Percentiles rank a stretch among this genome's conserved stretches.
Conservation (phyloP, 2,329 filamentous ascomycete species). For the Arthroderma sp. region DNA sequence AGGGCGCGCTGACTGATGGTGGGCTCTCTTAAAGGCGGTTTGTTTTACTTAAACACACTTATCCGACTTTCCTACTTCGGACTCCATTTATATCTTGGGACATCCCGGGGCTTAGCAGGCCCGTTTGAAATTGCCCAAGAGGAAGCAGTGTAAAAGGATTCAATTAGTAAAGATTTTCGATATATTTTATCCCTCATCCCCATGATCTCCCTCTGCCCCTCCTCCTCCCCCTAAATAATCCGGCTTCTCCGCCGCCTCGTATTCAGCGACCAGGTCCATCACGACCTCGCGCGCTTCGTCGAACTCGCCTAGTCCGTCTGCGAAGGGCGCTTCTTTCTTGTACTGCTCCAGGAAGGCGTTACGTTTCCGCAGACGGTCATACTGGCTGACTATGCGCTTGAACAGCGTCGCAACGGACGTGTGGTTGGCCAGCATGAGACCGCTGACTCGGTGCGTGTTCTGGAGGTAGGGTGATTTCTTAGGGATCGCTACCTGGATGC, state of each 20-base stretch:
- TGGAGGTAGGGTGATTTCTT: slow-evolving; percentile 94
- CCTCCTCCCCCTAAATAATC: slow-evolving; percentile 60
- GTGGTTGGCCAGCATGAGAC: slow-evolving; percentile 95
- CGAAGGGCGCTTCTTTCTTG: slow-evolving; percentile 88
- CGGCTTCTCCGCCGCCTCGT: slow-evolving; percentile 84
- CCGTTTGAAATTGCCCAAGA: not conserved
- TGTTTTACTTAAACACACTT: not conserved
- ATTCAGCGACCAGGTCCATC: slow-evolving; percentile 80
- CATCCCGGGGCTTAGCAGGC: not conserved
- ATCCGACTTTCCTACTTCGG: not conserved
- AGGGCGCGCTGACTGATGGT: slow-evolving; percentile 1
- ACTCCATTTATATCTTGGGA: no score
- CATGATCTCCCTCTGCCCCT: slow-evolving; percentile 9
- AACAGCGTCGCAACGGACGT: slow-evolving; percentile 95
- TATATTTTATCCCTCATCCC: slow-evolving; percentile 10
- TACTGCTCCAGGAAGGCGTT: slow-evolving; percentile 96
- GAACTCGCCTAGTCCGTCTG: slow-evolving; percentile 84
- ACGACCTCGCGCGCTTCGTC: slow-evolving; percentile 91
- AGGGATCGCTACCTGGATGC: slow-evolving; percentile 91
- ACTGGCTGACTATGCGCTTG: slow-evolving; percentile 83
- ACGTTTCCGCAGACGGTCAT: slow-evolving; percentile 86
- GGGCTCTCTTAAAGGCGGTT: not conserved
- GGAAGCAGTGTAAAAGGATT: not conserved
- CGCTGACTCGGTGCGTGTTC: slow-evolving; percentile 86
- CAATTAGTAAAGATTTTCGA: slow-evolving; percentile 1